A percentile compares a stretch with the other conserved stretches of the same genome.
Conservation (phyloP, 805 yeast genomes). For the Metschnikowia lochheadii region DNA sequence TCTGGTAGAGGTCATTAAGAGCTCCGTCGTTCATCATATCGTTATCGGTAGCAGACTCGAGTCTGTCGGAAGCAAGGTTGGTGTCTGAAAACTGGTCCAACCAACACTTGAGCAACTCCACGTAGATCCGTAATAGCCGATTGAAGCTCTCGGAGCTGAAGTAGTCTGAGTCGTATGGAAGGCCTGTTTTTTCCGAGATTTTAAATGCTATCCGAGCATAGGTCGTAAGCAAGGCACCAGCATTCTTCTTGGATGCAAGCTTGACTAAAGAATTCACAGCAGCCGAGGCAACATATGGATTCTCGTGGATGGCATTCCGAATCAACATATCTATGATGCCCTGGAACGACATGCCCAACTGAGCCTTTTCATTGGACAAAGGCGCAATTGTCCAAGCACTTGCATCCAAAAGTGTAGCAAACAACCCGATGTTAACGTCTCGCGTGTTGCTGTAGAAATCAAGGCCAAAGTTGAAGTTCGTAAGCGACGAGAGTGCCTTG, state of each 20-base stretch:
- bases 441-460: slow-evolving; percentile 33
- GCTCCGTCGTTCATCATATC: slow-evolving; percentile 36
- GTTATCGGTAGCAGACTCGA: slow-evolving; percentile 25
- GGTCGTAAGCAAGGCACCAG: slow-evolving; percentile 64
- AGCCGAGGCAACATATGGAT: slow-evolving; percentile 57
- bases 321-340: slow-evolving; percentile 71
- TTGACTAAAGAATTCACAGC: slow-evolving; percentile 60
- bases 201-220: slow-evolving; percentile 80
- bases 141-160: slow-evolving; percentile 60
- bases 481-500: slow-evolving; percentile 38
- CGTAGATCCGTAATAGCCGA: slow-evolving; percentile 61
- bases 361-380: slow-evolving; percentile 28
- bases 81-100: slow-evolving; percentile 51
- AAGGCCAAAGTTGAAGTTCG: slow-evolving; percentile 36
- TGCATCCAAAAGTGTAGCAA: slow-evolving; percentile 65
- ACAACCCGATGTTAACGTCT: slow-evolving; percentile 51
- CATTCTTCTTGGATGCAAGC: slow-evolving; percentile 64
- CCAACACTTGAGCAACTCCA: slow-evolving; percentile 82
- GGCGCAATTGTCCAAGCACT: slow-evolving; percentile 60
- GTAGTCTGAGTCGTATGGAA: slow-evolving; percentile 52
- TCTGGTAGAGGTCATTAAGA: slow-evolving; percentile 41
- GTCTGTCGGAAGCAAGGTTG: slow-evolving; percentile 20
- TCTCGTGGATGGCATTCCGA: slow-evolving; percentile 69
- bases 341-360: slow-evolving; percentile 50
- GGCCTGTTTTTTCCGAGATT: slow-evolving; percentile 66